phyloP scores from a whole-genome alignment of 2,329 filamentous ascomycete species.

The Westerdykella sp. region DNA sequence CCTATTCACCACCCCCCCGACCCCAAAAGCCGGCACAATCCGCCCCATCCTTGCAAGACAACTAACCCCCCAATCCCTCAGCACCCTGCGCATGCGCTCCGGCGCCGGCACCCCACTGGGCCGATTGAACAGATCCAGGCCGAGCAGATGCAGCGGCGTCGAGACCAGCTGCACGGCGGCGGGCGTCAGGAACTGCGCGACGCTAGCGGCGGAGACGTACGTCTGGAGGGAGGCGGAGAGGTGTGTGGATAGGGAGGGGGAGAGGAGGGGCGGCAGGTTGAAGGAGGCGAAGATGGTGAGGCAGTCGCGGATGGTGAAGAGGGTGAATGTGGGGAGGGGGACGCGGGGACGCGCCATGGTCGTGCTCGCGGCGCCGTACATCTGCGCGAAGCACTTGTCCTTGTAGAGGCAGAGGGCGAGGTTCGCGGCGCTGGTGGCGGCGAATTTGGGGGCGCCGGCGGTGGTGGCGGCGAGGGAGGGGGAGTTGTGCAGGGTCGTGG shows the following conservation, averaged over 20 bases:
- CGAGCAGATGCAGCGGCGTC: conserved; percentile 79
- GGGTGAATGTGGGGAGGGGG: conserved; percentile 62
- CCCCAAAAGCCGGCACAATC: conserved; percentile 82
- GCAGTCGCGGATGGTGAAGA: conserved; percentile 79
- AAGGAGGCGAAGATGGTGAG: conserved; percentile 89
- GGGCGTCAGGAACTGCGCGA: conserved; percentile 75
- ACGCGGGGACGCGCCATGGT: conserved; percentile 44
- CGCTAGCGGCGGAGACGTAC: conserved; percentile 41
- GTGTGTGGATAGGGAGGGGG: conserved; percentile 53
- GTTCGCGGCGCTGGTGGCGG: conserved; percentile 73
- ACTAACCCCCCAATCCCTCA: conserved; percentile 69
- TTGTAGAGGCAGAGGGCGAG: conserved; percentile 84
- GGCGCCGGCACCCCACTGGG: conserved; percentile 45
- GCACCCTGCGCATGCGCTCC: conserved; percentile 62
- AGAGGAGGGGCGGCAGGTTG: conserved; percentile 76
- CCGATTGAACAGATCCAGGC: conserved; percentile 80
- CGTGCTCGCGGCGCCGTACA: conserved; percentile 60
- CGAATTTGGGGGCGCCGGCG: conserved; percentile 72
- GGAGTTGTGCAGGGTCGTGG: conserved; percentile 52
- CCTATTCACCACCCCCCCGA: conserved; percentile 80
- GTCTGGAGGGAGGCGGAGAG: conserved; percentile 45
- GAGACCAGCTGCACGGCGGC: conserved; percentile 71
- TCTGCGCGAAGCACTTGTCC: conserved; percentile 74
- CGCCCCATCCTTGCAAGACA: conserved; percentile 70
- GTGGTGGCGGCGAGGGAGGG: conserved; percentile 58